Evolutionary conservation across 768 basidiomycete genomes (phyloP).

Genomic region (Rhizopogon vesiculosus): DNA sequence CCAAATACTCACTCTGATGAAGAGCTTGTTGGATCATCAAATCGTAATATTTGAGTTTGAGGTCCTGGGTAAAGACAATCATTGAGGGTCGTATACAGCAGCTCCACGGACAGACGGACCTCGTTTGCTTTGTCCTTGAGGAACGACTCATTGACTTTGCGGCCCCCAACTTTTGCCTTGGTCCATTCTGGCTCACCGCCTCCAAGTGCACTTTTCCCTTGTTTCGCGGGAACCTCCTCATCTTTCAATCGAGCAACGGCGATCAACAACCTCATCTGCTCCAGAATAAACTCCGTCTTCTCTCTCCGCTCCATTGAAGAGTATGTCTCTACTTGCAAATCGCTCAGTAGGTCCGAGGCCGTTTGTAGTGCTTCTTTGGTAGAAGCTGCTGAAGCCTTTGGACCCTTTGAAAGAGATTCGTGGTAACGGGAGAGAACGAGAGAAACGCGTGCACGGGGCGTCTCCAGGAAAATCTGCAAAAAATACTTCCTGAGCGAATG

Average conservation of each 20-base stretch:
- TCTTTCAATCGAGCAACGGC: slow-evolving; percentile 76
- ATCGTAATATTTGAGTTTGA: slow-evolving; percentile 95
- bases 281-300: slow-evolving; percentile 97
- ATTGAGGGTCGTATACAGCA: slow-evolving; percentile 4
- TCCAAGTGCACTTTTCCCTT: slow-evolving; percentile 50
- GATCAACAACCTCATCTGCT: slow-evolving; percentile 92
- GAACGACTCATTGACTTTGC: slow-evolving; percentile 93
- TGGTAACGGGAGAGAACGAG: slow-evolving; percentile 81
- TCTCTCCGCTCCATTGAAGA: slow-evolving; percentile 97
- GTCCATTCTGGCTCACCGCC: slow-evolving; percentile 90
- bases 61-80: slow-evolving; percentile 50
- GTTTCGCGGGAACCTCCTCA: slow-evolving; percentile 51
- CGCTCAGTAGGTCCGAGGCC: slow-evolving; percentile 88
- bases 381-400: slow-evolving; percentile 33
- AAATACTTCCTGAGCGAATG: not conserved
- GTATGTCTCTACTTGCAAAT: slow-evolving; percentile 98
- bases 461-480: slow-evolving; percentile 89
- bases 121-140: slow-evolving; percentile 86
- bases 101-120: slow-evolving; percentile 37
- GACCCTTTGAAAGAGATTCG: slow-evolving; percentile 55
- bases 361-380: slow-evolving; percentile 71
- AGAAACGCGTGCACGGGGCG: slow-evolving; percentile 92
- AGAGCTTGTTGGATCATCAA: slow-evolving; percentile 95
- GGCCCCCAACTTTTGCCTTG: slow-evolving; percentile 84
- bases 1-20: slow-evolving; percentile 79